Percentiles rank a stretch among this genome's conserved stretches.
These are phyloP conservation scores for Gracilariopsis chorda DNA, from an alignment of 23 red algal species.

Conservation along the genomic window DNA sequence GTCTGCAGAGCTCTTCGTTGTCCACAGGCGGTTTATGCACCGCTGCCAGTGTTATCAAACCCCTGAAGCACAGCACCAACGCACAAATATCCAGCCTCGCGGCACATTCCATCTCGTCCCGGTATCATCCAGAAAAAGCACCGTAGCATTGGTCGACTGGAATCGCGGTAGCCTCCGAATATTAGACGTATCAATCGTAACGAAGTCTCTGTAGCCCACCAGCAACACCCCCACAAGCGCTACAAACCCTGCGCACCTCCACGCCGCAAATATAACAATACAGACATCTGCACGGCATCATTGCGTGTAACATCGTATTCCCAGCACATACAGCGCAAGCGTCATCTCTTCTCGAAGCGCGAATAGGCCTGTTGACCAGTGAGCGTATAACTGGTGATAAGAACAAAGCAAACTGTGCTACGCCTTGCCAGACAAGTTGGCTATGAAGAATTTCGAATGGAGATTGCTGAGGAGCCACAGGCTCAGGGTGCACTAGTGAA, in stretches of 20 bases:
- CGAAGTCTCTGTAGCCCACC: not conserved
- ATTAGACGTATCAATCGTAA: not conserved
- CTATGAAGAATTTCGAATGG: constrained; percentile 19
- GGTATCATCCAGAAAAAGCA: too few relatives aligned
- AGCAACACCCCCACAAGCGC: not conserved
- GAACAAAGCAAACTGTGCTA: not conserved
- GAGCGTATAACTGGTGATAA: not conserved
- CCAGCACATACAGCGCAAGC: not conserved
- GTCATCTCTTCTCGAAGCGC: not conserved
- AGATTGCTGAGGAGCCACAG: not conserved
- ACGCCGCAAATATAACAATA: not conserved
- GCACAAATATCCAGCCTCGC: too few relatives aligned
- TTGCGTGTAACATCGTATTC: not conserved
- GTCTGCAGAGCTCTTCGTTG: too few relatives aligned
- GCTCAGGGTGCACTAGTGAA: not conserved
- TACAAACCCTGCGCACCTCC: not conserved
- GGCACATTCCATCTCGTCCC: too few relatives aligned
- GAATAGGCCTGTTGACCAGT: not conserved
- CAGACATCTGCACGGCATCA: not conserved
- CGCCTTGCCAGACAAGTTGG: constrained; percentile 42
- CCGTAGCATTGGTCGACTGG: too few relatives aligned
- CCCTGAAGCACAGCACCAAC: too few relatives aligned
- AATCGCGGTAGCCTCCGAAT: too few relatives aligned
- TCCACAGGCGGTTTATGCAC: too few relatives aligned
- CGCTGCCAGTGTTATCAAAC: too few relatives aligned